Conservation (phyloP, 768 basidiomycete species). For the Agrocybe chaxingu region DNA sequence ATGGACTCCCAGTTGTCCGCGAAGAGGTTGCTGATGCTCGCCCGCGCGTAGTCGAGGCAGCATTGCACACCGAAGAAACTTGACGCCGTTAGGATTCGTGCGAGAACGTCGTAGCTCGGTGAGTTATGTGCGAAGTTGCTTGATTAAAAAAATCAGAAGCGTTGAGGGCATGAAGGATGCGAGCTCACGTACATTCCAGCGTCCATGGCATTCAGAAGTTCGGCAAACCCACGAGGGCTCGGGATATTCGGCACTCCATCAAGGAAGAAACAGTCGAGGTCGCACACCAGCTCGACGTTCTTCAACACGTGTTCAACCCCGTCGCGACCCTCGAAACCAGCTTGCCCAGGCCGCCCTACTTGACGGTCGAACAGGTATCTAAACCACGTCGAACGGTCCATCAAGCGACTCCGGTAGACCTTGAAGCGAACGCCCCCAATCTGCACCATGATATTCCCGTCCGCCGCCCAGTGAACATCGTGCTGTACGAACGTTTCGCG, state of each 20-base stretch:
- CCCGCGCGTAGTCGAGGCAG: too few relatives aligned
- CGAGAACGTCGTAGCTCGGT: too few relatives aligned
- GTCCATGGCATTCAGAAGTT: too few relatives aligned
- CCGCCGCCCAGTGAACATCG: slow-evolving; percentile 12
- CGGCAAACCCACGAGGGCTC: background rate
- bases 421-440: slow-evolving; percentile 9
- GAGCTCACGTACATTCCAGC: too few relatives aligned
- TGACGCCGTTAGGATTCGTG: too few relatives aligned
- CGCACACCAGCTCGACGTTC: background rate
- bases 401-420: slow-evolving; percentile 17
- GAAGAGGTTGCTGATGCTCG: too few relatives aligned
- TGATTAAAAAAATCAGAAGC: too few relatives aligned
- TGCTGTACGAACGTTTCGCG: background rate
- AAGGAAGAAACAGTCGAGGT: background rate
- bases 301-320: background rate
- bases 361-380: slow-evolving; percentile 10
- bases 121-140: too few relatives aligned
- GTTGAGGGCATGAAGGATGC: too few relatives aligned
- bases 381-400: slow-evolving; percentile 13
- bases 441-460: slow-evolving; percentile 14
- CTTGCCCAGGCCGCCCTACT: background rate
- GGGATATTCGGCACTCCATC: background rate
- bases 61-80: too few relatives aligned
- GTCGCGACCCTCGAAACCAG: background rate
- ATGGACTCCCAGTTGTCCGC: too few relatives aligned